These are phyloP conservation scores for Cercospora brassicicola DNA, from an alignment of 2,329 filamentous ascomycete genomes.

Conservation along the genomic window DNA sequence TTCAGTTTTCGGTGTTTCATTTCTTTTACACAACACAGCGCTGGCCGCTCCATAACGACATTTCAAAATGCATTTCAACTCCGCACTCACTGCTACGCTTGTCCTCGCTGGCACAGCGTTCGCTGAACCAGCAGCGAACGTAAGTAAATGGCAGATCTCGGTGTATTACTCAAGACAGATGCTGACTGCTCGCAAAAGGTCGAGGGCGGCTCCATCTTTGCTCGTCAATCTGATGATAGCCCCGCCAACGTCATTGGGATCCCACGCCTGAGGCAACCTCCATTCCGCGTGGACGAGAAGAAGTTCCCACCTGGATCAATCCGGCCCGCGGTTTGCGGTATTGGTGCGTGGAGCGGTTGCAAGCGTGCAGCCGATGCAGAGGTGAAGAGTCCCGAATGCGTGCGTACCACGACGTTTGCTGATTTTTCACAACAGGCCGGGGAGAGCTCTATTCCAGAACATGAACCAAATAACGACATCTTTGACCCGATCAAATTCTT, in stretches of 20 bases:
- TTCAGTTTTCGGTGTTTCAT: neutral
- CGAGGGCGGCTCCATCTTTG: neutral
- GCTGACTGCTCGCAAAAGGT: neutral
- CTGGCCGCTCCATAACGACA: neutral
- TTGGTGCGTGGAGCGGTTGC: neutral
- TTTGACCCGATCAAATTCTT: no score
- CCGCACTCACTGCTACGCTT: neutral
- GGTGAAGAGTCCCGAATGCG: neutral
- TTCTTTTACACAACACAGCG: neutral
- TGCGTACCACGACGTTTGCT: neutral
- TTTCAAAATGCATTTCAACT: neutral
- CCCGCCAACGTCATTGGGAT: no score
- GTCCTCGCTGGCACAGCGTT: neutral
- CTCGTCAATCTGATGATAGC: neutral
- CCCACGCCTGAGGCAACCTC: no score
- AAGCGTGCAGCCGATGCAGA: neutral
- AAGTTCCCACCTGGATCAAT: neutral
- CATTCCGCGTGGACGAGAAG: no score
- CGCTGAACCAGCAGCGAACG: neutral
- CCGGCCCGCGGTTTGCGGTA: neutral
- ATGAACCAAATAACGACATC: no score
- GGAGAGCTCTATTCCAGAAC: neutral
- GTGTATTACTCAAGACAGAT: neutral
- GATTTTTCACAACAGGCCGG: neutral
- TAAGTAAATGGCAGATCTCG: neutral